phyloP scores from a whole-genome alignment of 352 stramenopile genomes.

The Pythium dissotocum region DNA sequence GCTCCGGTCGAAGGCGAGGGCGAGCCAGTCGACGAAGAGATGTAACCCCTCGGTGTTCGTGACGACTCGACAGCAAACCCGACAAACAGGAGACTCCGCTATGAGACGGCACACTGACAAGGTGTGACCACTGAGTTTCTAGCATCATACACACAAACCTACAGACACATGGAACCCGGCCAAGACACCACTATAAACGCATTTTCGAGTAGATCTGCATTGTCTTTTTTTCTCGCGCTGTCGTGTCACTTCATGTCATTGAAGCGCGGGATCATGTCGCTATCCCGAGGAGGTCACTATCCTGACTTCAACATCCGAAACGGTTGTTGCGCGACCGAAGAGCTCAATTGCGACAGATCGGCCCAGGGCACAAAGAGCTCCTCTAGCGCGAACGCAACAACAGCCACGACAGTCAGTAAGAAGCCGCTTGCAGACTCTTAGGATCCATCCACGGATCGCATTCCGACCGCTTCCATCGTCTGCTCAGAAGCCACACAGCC shows the following conservation, averaged over 20 bases:
- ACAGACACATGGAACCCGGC: neutral
- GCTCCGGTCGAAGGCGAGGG: slow-evolving; percentile 41
- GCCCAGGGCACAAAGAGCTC: neutral
- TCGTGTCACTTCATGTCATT: neutral
- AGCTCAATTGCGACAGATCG: slow-evolving; percentile 6
- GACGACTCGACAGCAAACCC: neutral
- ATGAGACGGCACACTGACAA: neutral
- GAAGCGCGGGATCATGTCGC: neutral
- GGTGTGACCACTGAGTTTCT: too few relatives aligned
- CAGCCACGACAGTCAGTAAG: neutral
- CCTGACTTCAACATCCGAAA: slow-evolving; percentile 27
- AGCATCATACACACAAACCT: neutral
- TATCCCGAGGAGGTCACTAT: slow-evolving; percentile 7
- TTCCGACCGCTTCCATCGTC: slow-evolving; percentile 2
- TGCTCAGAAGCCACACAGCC: neutral
- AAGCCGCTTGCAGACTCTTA: neutral
- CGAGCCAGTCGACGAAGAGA: slow-evolving; percentile 34
- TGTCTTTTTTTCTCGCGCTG: neutral
- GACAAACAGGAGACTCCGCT: neutral
- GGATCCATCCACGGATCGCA: slow-evolving; percentile 3
- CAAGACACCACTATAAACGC: slow-evolving; percentile 8
- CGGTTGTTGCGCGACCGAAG: slow-evolving; percentile 3
- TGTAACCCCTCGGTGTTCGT: slow-evolving; percentile 14
- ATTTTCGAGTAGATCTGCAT: slow-evolving; percentile 1
- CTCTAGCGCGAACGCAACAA: neutral